Conservation (phyloP, 2,329 filamentous ascomycete species). For the Xylariaceae sp. region DNA sequence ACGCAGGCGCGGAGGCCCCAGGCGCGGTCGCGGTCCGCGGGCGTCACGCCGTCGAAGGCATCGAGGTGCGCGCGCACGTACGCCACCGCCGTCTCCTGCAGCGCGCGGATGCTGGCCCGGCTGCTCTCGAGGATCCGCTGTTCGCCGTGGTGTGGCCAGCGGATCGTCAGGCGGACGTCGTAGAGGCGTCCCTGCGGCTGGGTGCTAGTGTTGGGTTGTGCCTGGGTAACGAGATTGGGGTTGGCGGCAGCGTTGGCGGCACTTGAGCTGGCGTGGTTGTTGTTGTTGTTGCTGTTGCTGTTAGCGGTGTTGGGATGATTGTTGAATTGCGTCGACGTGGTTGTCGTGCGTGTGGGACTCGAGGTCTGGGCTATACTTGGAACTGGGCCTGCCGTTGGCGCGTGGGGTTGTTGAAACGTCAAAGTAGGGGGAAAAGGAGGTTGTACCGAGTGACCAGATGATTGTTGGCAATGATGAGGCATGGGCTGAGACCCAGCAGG, state of each 20-base stretch:
- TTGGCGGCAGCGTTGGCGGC: background rate
- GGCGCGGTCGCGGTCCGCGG: too few species aligned
- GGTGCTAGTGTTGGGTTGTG: too few species aligned
- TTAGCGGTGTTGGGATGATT: background rate
- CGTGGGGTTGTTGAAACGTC: too few species aligned
- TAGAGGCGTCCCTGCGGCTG: conserved; percentile 12
- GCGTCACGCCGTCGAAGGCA: conserved; percentile 11
- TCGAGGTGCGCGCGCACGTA: conserved; percentile 26
- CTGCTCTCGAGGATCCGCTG: conserved; percentile 30
- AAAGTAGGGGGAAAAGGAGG: too few species aligned
- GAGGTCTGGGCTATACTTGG: too few species aligned
- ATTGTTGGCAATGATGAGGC: conserved; percentile 4
- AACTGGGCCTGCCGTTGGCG: too few species aligned
- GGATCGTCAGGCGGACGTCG: conserved; percentile 34
- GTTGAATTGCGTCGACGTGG: background rate
- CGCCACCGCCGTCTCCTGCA: conserved; percentile 29
- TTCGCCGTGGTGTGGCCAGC: conserved; percentile 33
- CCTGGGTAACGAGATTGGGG: background rate
- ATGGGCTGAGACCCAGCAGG: conserved; percentile 4
- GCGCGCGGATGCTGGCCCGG: conserved; percentile 29
- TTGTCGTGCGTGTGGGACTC: background rate
- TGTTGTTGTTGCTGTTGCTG: background rate
- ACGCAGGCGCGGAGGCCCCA: conserved; percentile 28
- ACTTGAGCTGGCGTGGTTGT: conserved; percentile 3
- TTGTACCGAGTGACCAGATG: background rate